Percentiles rank a stretch among this genome's conserved stretches.
These are phyloP conservation scores for Fistulifera pelliculosa DNA, from an alignment of 108 stramenopile genomes.

Conservation along the genomic window DNA sequence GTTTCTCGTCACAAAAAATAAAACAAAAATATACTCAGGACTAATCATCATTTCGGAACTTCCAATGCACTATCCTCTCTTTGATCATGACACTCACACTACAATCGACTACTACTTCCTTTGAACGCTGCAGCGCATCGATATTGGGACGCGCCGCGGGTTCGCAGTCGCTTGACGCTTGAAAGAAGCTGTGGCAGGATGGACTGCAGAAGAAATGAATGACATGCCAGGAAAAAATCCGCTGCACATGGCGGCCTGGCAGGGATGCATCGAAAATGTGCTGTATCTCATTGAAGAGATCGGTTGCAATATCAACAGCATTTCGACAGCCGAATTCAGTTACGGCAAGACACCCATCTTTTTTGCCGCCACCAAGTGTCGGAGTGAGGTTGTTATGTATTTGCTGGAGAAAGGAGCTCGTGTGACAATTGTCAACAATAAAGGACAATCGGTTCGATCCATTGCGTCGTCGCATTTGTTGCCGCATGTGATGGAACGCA, in stretches of 20 bases:
- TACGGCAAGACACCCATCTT: conserved; percentile 84
- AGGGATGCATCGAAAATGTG: conserved; percentile 47
- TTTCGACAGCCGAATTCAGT: conserved; percentile 36
- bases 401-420: conserved; percentile 31
- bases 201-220: conserved; percentile 11
- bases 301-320: conserved; percentile 41
- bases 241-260: conserved; percentile 75
- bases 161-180: conserved; percentile 15
- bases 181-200: conserved; percentile 12
- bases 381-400: conserved; percentile 44
- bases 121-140: too few relatives aligned
- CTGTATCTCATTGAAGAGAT: conserved; percentile 29
- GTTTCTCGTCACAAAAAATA: too few relatives aligned
- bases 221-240: conserved; percentile 31
- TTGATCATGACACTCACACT: too few relatives aligned
- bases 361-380: conserved; percentile 62
- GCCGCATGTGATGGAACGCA: conserved; percentile 1
- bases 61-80: too few relatives aligned
- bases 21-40: too few relatives aligned
- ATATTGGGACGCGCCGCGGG: conserved; percentile 12
- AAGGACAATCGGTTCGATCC: conserved; percentile 66
- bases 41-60: too few relatives aligned
- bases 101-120: too few relatives aligned
- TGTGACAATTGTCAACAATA: conserved; percentile 78
- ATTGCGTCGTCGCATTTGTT: conserved; percentile 43